Evolutionary conservation across 352 stramenopile species (phyloP), one percentile per base, ranked within the genome.

Genomic region (Globisporangium takayamanum): DNA sequence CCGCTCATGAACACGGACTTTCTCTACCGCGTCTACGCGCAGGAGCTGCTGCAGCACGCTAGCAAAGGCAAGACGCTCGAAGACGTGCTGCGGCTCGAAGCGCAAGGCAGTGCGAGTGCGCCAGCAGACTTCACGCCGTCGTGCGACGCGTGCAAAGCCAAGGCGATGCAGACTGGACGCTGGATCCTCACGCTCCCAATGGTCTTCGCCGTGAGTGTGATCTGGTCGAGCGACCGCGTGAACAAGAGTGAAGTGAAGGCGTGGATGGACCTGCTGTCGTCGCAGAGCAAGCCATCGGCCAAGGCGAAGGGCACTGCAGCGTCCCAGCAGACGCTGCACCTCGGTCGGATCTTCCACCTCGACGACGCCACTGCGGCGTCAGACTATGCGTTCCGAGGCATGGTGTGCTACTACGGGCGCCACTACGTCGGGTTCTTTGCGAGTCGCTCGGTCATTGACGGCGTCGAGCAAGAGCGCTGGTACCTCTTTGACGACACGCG

Each of bases 341-440:
- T 94, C 12, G 69, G 77, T 30, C 73, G 75, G 2, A 77, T 94
- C 53, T 94, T 94, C 46, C 73, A 73, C 22, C 64, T 93, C 33
- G 80, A 87, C 51, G 68, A 66, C 18, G 64, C 56, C 20, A 59
- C 69, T 28, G 59, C 55, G 33, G 68, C 64, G 36, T 79, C 73
- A 3, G 57, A 78, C 49, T 94, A 91, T 57, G 58, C 68, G 41
- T 94, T 94, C 63, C 70, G 84, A 20, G 84, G 84, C 55, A 82
- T 94, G 57, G 84, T 94, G 50, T 94, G 84, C 50, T 94, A 94
- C 68, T 94, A 94, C 50, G 84, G 84, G 36, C 70, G 78, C 5
- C 84, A 94, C 61, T 94, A 94, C 60, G 84, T 94, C 7, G 83
- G 84, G 16, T 94, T 94, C 62, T 94, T 94, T 58, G 73, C 80